Percentiles rank a stretch among this genome's conserved stretches.
Conservation (phyloP, 129 eudicot genomes). For the Chrysanthemum lavandulifolium region DNA sequence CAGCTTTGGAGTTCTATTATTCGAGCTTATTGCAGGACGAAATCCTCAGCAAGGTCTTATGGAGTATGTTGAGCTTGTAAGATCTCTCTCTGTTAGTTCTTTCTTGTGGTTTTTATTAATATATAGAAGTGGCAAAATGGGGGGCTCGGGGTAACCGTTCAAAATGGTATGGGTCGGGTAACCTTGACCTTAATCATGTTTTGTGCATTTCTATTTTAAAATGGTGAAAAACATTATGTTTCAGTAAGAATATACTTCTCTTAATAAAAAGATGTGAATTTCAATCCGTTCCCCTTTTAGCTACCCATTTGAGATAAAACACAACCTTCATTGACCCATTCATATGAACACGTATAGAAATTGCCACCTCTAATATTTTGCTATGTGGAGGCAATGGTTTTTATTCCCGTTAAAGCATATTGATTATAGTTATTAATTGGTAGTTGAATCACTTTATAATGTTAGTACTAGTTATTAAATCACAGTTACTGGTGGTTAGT, state of each 20-base stretch:
- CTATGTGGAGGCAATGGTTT: no score
- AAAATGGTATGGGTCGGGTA: not conserved
- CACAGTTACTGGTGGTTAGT: conserved; percentile 2
- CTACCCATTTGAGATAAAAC: not conserved
- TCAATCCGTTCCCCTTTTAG: not conserved
- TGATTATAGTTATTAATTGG: no score
- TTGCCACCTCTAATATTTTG: not conserved
- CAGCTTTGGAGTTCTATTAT: conserved; percentile 86
- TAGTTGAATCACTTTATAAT: conserved; percentile 19
- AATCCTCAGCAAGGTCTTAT: conserved; percentile 96
- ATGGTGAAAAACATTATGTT: no score
- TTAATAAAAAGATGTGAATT: no score
- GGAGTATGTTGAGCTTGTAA: conserved; percentile 94
- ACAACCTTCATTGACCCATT: not conserved
- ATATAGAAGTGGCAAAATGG: conserved; percentile 5
- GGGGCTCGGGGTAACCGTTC: not conserved
- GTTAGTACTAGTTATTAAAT: conserved; percentile 12
- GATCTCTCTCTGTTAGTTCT: conserved; percentile 27
- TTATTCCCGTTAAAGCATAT: no score
- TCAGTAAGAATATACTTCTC: no score
- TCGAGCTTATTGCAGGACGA: conserved; percentile 87
- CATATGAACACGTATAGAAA: not conserved
- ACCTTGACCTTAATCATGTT: not conserved
- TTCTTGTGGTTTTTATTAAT: not conserved
- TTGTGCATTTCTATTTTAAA: not conserved